phyloP scores from a whole-genome alignment of 1,284 basidiomycete genomes.

The Ceraceosorus bombacis region DNA sequence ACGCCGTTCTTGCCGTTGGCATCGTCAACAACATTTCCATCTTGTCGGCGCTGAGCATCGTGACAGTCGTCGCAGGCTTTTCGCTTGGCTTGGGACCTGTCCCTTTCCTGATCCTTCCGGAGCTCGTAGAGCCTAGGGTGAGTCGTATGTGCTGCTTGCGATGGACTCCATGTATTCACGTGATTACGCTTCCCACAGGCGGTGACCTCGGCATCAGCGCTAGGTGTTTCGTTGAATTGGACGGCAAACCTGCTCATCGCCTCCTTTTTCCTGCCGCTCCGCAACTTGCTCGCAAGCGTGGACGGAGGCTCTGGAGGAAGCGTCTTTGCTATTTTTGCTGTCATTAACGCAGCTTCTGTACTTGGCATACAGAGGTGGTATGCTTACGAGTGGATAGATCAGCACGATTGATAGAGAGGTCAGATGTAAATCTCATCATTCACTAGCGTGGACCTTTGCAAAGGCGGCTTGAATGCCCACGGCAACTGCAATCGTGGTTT shows the following conservation, averaged over 20 bases:
- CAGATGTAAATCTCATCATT: too few relatives aligned
- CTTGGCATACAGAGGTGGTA: too few relatives aligned
- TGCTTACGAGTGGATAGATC: too few relatives aligned
- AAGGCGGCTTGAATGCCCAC: too few relatives aligned
- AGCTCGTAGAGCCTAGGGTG: slow-evolving; percentile 57
- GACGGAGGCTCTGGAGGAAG: slow-evolving; percentile 31
- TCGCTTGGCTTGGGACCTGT: slow-evolving; percentile 81
- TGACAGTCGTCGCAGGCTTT: slow-evolving; percentile 81
- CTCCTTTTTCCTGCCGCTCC: slow-evolving; percentile 70
- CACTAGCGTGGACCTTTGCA: too few relatives aligned
- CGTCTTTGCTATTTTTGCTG: slow-evolving; percentile 34
- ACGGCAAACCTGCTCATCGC: slow-evolving; percentile 73
- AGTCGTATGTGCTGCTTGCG: neutral
- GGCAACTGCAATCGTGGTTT: too few relatives aligned
- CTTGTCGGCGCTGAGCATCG: slow-evolving; percentile 67
- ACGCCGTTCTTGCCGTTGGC: slow-evolving; percentile 64
- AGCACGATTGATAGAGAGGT: too few relatives aligned
- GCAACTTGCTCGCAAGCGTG: slow-evolving; percentile 58
- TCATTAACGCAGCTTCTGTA: slow-evolving; percentile 16
- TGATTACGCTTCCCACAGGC: slow-evolving; percentile 54
- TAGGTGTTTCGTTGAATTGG: slow-evolving; percentile 80
- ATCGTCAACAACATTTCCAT: slow-evolving; percentile 59
- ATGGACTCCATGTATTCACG: neutral
- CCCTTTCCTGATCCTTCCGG: slow-evolving; percentile 86
- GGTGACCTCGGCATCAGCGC: slow-evolving; percentile 72